Evolutionary conservation across 768 basidiomycete species (phyloP), one percentile per base, ranked within the genome.

Genomic region (Lactarius akahatsu): DNA sequence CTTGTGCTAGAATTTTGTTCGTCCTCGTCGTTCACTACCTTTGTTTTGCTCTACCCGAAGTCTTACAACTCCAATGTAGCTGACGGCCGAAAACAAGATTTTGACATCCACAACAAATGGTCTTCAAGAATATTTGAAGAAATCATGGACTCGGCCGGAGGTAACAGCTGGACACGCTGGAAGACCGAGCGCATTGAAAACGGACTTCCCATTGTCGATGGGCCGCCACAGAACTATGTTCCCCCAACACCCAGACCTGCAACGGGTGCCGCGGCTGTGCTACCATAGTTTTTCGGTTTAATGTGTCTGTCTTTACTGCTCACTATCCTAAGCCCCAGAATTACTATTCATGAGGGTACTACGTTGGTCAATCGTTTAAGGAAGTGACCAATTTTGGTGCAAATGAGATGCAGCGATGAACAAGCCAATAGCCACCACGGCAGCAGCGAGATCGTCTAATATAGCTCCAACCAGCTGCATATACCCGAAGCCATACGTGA

Each of bases 381-480:
- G 18, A 32, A 62, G 38, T 10, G 36, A 47, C 62, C 58, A 60
- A 8, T 67, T 63, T 47, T 45, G 34, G 59, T 67, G 57, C 34
- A 66, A 50, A 5, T 26, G 45, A 4, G 70, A 62, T 6, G 55
- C 36, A 1, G 34, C 65, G 15, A 90, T 75, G 30, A 89, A 77
- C 66, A 93, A 73, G 7, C 91, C 92, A 8, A 93, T 74, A 2
- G 86, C 89, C n/a, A 93, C 85, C 7, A 93, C 73, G 4, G 90
- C 73, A 1, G 83, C 85, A 2, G 90, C 84, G 0, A 94, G 74
- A 70, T 92, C 92, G 67, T 94, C 88, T 30, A 91, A 74, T 73
- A 92, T 83, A 30, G 84, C 72, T 1, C 84, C 82, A 9, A 82
- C 85, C 82, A 94, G 85, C 65, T 85, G 85, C 30, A 89, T 64